Percentiles rank a stretch among this genome's conserved stretches.
phyloP scores from a whole-genome alignment of 164 flowering plant species.

The Buxus sempervirens region DNA sequence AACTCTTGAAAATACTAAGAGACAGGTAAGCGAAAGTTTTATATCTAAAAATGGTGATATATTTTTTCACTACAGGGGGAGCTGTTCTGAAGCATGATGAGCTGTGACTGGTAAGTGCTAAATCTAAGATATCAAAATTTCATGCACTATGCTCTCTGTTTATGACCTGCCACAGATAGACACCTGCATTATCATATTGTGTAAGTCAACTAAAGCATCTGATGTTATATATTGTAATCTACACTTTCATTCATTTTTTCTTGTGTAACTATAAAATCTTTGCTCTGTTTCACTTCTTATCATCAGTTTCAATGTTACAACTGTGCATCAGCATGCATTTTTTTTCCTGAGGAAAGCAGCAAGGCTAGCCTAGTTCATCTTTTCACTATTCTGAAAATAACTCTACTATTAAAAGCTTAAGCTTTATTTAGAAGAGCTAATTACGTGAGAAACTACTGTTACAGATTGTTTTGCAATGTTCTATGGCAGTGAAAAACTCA shows the following conservation, averaged over 20 bases:
- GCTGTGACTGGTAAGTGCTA: slow-evolving; percentile 28
- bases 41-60: background rate
- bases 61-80: slow-evolving; percentile 17
- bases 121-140: slow-evolving; percentile 13
- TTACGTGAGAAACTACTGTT: no score
- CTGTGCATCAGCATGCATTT: no score
- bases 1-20: background rate
- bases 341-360: no score
- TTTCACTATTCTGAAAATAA: no score
- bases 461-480: no score
- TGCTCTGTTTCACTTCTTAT: no score
- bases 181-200: background rate
- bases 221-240: background rate
- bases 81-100: slow-evolving; percentile 50
- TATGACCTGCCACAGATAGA: slow-evolving; percentile 2
- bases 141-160: background rate
- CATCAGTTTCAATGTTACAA: no score
- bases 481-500: no score
- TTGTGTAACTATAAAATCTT: background rate
- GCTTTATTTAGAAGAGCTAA: no score
- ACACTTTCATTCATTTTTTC: slow-evolving; percentile 1
- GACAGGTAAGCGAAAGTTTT: background rate
- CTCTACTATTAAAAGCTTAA: no score
- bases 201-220: background rate
- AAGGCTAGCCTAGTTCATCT: no score